These are phyloP conservation scores for Senecio squalidus DNA, from an alignment of 140 eudicot genomes.

Conservation along the genomic window DNA sequence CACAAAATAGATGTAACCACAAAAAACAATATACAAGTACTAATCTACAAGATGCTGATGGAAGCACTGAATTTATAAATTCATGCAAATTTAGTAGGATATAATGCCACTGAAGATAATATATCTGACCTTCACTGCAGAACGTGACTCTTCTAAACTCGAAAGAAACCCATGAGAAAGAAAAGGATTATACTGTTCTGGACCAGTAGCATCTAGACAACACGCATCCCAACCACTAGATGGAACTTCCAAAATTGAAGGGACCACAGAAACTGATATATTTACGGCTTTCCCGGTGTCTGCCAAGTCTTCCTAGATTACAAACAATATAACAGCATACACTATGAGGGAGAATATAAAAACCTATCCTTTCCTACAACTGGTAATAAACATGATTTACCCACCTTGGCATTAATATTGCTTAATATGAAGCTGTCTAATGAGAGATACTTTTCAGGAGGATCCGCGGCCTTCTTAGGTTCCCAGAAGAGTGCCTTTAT, in stretches of 20 bases:
- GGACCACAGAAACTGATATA: slow-evolving; percentile 70
- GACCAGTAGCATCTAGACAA: slow-evolving; percentile 70
- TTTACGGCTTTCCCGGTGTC: slow-evolving; percentile 24
- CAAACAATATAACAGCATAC: slow-evolving; percentile 4
- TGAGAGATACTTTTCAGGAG: slow-evolving; percentile 44
- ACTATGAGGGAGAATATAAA: neutral
- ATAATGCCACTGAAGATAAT: neutral
- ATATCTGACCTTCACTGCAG: slow-evolving; percentile 68
- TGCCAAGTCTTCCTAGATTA: slow-evolving; percentile 35
- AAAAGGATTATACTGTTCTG: slow-evolving; percentile 70
- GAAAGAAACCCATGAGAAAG: slow-evolving; percentile 88
- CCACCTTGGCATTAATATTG: slow-evolving; percentile 50
- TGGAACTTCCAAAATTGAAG: slow-evolving; percentile 77
- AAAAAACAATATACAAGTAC: slow-evolving; percentile 4
- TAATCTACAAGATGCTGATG: slow-evolving; percentile 10
- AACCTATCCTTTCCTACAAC: neutral
- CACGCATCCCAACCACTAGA: slow-evolving; percentile 88
- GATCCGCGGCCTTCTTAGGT: slow-evolving; percentile 52
- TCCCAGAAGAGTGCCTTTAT: slow-evolving; percentile 79
- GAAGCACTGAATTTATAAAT: neutral
- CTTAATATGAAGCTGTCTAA: slow-evolving; percentile 52
- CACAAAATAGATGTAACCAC: neutral
- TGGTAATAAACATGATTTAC: slow-evolving; percentile 5
- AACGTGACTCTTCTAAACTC: slow-evolving; percentile 86
- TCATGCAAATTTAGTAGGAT: neutral